Base-by-base conservation (phyloP, 169 alveolate genomes). In the Theileria parva region DNA sequence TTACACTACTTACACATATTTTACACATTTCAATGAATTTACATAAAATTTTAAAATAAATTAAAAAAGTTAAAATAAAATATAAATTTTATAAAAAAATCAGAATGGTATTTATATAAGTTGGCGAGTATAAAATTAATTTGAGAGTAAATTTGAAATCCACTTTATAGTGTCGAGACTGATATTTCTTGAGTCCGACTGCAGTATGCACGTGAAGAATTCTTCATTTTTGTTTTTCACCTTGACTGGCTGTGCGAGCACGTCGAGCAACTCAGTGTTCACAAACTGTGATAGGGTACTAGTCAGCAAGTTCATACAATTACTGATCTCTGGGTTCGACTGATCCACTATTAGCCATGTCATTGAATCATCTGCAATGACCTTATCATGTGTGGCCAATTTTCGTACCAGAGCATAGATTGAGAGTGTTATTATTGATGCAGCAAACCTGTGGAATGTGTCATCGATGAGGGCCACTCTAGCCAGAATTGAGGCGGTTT, bases 401-500 rank as follows among this genome's bases (percentile, higher is more conserved):
- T 63, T n/a, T 61, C 86, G 32, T 19, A 83, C 66, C 27, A 83
- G 57, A 55, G 67, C 25, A 77, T 83, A 83, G 2, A 83, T 71
- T 23, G 89, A 34, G 12, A 83, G 77, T 17, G 89, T 55, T 21
- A 83, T 5, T 21, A 83, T 74, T 64, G 85, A 72, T 11, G 89
- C 74, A 25, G 27, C 17, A 70, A 68, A 83, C 80, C 69, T 67
- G 64, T 76, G 89, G 86, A 83, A 76, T n/a, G 86, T 51, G 81
- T 83, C 89, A 55, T 83, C 89, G 12, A 83, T 57, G 37, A 66
- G 79, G 19, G 89, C 86, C 59, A 83, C 77, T 23, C 89, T 61
- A 7, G 81, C 74, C 70, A 76, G 19, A n/a, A 83, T 66, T n/a
- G 73, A 74, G 9, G 83, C 86, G 5, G 55, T 3, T 19, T 71